Percentiles rank a stretch among this genome's conserved stretches.
These are phyloP conservation scores for Metschnikowia noctiluminum DNA, from an alignment of 805 yeast genomes.

Conservation along the genomic window DNA sequence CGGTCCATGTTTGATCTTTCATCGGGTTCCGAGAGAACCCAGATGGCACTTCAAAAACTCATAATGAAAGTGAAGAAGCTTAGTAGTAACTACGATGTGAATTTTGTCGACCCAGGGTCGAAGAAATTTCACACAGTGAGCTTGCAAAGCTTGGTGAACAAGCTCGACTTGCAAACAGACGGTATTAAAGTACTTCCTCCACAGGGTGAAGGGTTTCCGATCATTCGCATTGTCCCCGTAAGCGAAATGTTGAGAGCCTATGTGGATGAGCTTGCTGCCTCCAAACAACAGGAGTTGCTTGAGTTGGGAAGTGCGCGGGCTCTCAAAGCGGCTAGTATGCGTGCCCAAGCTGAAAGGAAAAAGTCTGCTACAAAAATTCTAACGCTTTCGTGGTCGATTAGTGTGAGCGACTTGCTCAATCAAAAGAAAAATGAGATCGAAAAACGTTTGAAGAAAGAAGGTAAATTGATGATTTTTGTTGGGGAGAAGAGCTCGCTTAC, in stretches of 20 bases:
- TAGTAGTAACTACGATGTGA: constrained; percentile 24
- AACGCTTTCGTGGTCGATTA: constrained; percentile 55
- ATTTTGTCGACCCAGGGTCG: constrained; percentile 24
- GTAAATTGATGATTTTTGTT: constrained; percentile 27
- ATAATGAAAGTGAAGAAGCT: constrained; percentile 20
- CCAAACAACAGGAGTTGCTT: constrained; percentile 30
- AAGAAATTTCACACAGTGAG: constrained; percentile 21
- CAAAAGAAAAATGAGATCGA: constrained; percentile 53
- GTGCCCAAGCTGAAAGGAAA: constrained; percentile 34
- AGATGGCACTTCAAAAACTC: constrained; percentile 25
- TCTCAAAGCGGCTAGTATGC: constrained; percentile 23
- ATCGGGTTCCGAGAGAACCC: constrained; percentile 27
- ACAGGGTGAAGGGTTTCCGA: constrained; percentile 21
- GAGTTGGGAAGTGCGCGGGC: constrained; percentile 34
- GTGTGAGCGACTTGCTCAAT: constrained; percentile 46
- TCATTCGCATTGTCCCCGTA: constrained; percentile 25
- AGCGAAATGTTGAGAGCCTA: constrained; percentile 33
- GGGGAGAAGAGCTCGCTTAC: constrained; percentile 21
- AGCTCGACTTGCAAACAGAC: constrained; percentile 22
- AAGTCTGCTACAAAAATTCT: constrained; percentile 44
- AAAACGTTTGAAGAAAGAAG: constrained; percentile 44
- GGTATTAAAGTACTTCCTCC: constrained; percentile 26
- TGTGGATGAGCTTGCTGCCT: constrained; percentile 30
- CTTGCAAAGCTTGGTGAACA: constrained; percentile 33
- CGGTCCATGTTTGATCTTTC: constrained; percentile 21